These are phyloP conservation scores for Lachnellula hyalina DNA, from an alignment of 2,329 filamentous ascomycete species.

Conservation along the genomic window DNA sequence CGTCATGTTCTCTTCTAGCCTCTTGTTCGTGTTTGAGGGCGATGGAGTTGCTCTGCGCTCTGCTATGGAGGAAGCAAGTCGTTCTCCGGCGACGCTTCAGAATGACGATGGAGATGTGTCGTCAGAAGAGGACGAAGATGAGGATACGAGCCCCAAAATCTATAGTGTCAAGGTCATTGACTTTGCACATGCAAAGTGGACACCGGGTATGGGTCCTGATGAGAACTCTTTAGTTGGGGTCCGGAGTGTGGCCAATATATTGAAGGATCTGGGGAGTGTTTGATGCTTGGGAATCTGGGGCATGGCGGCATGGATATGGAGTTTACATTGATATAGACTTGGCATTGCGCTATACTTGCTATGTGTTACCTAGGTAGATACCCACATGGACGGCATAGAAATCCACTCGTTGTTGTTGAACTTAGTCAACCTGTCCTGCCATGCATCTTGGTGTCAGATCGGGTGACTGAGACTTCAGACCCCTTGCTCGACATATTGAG, in stretches of 20 bases:
- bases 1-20: conserved; percentile 52
- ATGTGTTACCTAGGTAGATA: conserved; percentile 18
- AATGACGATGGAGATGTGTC: conserved; percentile 29
- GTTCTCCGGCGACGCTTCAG: conserved; percentile 22
- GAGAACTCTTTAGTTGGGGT: conserved; percentile 77
- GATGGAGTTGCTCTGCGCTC: conserved; percentile 48
- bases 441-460: no score
- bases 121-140: conserved; percentile 46
- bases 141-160: conserved; percentile 56
- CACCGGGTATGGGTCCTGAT: conserved; percentile 75
- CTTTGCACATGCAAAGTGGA: conserved; percentile 86
- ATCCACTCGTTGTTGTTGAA: conserved; percentile 18
- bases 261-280: conserved; percentile 46
- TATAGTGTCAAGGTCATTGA: conserved; percentile 87
- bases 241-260: conserved; percentile 63
- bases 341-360: conserved; percentile 5
- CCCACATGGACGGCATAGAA: conserved; percentile 16
- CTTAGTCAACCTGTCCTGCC: no score
- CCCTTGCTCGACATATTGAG: no score
- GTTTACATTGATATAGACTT: conserved; percentile 5
- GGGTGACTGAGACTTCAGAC: no score
- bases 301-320: conserved; percentile 10
- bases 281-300: background rate
- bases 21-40: conserved; percentile 61
- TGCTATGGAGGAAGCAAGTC: conserved; percentile 32